phyloP scores from a whole-genome alignment of 768 basidiomycete species.

The Pisolithus microcarpus region DNA sequence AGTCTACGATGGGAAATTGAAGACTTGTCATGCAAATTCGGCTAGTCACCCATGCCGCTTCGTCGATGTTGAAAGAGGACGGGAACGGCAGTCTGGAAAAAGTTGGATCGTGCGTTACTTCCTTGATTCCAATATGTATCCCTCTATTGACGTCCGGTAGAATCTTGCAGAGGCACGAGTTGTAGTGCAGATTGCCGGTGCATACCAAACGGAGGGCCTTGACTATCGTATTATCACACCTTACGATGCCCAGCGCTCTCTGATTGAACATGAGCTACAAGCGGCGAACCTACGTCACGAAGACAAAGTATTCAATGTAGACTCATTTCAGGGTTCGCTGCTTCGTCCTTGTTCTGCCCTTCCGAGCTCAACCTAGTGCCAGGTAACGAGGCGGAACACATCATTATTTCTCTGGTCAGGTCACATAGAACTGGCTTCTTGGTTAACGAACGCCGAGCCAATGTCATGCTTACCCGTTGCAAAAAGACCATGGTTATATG shows the following conservation, averaged over 20 bases:
- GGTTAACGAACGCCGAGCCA: too few species aligned
- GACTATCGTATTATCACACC: constrained; percentile 67
- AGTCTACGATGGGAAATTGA: constrained; percentile 55
- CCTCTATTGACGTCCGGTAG: too few species aligned
- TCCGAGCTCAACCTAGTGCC: constrained; percentile 6
- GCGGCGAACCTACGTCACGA: constrained; percentile 41
- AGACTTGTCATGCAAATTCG: constrained; percentile 44
- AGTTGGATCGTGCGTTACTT: neutral
- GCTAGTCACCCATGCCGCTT: constrained; percentile 30
- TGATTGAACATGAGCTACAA: constrained; percentile 52
- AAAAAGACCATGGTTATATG: too few species aligned
- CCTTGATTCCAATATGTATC: too few species aligned
- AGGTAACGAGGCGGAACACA: constrained; percentile 45
- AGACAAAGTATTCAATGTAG: constrained; percentile 48
- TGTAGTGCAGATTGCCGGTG: too few species aligned
- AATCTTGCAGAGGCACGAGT: too few species aligned
- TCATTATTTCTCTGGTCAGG: too few species aligned
- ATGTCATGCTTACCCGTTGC: too few species aligned
- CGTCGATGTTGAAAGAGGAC: constrained; percentile 32
- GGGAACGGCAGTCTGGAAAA: constrained; percentile 10
- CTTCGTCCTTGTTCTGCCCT: neutral
- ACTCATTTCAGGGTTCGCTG: constrained; percentile 60
- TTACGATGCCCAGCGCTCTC: constrained; percentile 62
- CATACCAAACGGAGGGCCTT: too few species aligned
- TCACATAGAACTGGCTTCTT: too few species aligned